Conservation (phyloP, 495 filamentous ascomycete species). For the Penicillium roqueforti region DNA sequence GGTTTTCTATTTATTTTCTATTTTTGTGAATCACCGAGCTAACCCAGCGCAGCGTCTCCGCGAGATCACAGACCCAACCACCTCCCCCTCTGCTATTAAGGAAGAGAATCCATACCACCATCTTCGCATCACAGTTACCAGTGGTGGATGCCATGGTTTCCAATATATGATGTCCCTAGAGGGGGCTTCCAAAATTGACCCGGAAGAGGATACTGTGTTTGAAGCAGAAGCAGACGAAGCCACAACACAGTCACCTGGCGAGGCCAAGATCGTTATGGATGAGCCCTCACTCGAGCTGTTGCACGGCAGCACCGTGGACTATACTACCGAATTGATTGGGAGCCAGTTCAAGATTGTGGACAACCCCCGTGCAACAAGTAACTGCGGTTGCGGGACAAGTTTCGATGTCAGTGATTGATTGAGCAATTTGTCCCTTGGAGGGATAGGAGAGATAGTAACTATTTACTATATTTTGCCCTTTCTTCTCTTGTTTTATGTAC, state of each 20-base stretch:
- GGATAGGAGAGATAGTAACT: constrained; percentile 1
- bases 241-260: constrained; percentile 37
- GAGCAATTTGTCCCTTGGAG: constrained; percentile 9
- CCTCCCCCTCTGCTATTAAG: constrained; percentile 44
- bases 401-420: constrained; percentile 78
- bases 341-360: constrained; percentile 96
- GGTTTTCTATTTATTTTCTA: not conserved
- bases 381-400: constrained; percentile 96
- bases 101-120: constrained; percentile 78
- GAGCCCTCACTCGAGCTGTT: constrained; percentile 80
- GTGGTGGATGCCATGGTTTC: constrained; percentile 95
- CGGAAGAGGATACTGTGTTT: constrained; percentile 72
- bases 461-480: constrained; percentile 5
- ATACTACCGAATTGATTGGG: constrained; percentile 93
- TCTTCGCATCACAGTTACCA: constrained; percentile 84
- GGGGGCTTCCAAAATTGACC: constrained; percentile 50
- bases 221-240: constrained; percentile 33
- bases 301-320: constrained; percentile 91
- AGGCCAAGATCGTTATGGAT: constrained; percentile 87
- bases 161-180: constrained; percentile 92
- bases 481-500: constrained; percentile 15
- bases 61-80: constrained; percentile 47
- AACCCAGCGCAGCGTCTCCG: constrained; percentile 57
- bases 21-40: constrained; percentile 14
- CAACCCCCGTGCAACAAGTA: constrained; percentile 85